Base-by-base conservation (phyloP, 2,329 filamentous ascomycete species). In the Monosporascus sp. region DNA sequence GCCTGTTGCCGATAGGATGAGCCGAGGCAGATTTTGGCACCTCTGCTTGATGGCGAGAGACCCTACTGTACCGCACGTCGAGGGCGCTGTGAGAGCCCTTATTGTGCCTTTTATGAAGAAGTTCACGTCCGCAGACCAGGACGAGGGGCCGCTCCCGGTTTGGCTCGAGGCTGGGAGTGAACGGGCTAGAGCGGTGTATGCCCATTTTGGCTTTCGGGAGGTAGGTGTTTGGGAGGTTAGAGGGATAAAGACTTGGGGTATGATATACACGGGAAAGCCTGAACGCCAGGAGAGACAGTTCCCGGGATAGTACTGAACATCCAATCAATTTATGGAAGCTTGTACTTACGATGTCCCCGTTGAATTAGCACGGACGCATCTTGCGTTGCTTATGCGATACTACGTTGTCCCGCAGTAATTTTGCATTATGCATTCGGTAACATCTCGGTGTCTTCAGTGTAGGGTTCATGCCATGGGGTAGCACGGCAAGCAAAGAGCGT, bases 1-100 rank as follows among this genome's bases (percentile, higher is more conserved):
- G 15, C 59, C 56, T 3, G 24, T 58, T 5, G 57, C 54, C 20
- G 25, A 50, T 37, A 45, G 49, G 7, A 52, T 55, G 41, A 57
- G 57, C n/a, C 49, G 45, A 3, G 59, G 58, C 8, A 35, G 52
- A 18, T 58, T 53, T 41, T 60, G 58, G 60, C 55, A 60, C 39
- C 49, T 62, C 45, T 56, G 53, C n/a, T 54, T 62, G 24, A 56
- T 60, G 56, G 58, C 56, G 50, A 51, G 58, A 51, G 58, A 60
- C 45, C 58, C 57, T 17, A 55, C 2, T 45, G 48, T 54, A 50
- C 48, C 49, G 45, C 55, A 59, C 49, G 56, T 60, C 6, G 49
- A 55, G 2, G 55, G 56, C 17, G 58, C 58, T 48, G 60, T 60
- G 20, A 43, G 58, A 17, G 60, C 57, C 2, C 50, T 62, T 24